Base-by-base conservation (phyloP, 768 basidiomycete species). In the Pisolithus sp. region DNA sequence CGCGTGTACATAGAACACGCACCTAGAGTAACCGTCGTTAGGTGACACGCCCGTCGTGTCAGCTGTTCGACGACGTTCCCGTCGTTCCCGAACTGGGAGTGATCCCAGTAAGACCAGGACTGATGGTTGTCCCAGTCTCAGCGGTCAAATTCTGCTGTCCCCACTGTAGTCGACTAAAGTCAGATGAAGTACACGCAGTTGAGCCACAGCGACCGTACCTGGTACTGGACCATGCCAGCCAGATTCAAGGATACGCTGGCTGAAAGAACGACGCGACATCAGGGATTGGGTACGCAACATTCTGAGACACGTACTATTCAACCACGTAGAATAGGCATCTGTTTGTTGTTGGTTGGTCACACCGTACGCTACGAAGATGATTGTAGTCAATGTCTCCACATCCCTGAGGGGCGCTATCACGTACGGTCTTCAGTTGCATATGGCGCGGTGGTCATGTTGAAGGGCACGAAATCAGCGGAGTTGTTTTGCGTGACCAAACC, bases 401-500 rank as follows among this genome's bases (percentile, higher is more conserved):
- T 21, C 6, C 7, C 23, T 26, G 23, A 5, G 20, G 7, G 36
- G 23, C 18, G 8, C n/a, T 15, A 24, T 44, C 10, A 7, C 18
- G n/a, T 7, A 12, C 21, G 36, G 43, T 44, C 37, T 49, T 44
- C 34, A 53, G 24, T 24, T 60, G 62, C 37, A 54, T 72, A 75
- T 18, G 76, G 76, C 62, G 52, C 68, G 53, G 50, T 66, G 46
- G 76, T 72, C 36, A 66, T 64, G 59, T 86, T 82, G 71, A 86
- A 86, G 1, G 84, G 82, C 7, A 82, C 79, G 51, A 82, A 87
- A 56, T 64, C 61, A 17, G 74, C 68, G 0, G 76, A 62, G 64
- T 80, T 83, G 36, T 61, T 50, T 54, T 79, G 74, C 0, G 83
- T 81, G 21, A 86, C 81, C 43, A 86, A 68, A 70, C 85, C 85